Evolutionary conservation across 768 basidiomycete genomes (phyloP).

Genomic region (Collybia sordida): DNA sequence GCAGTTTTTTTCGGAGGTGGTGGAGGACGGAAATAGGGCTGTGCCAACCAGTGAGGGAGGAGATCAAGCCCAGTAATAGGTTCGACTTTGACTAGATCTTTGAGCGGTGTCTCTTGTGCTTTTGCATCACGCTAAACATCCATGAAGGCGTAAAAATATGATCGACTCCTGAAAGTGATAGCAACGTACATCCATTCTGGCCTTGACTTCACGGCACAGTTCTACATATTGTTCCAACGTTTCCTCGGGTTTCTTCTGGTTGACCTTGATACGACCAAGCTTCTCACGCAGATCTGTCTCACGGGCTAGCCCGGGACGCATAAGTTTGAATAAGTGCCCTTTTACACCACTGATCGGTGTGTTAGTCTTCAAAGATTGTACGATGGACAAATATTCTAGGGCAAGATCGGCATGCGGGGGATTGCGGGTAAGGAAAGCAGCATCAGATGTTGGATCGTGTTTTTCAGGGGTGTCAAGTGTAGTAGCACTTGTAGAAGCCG

Average conservation of each 20-base stretch:
- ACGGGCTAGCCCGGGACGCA: slow-evolving; percentile 69
- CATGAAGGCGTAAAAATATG: slow-evolving; percentile 3
- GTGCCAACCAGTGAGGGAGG: slow-evolving; percentile 51
- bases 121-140: slow-evolving; percentile 46
- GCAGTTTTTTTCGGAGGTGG: slow-evolving; percentile 5
- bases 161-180: slow-evolving; percentile 6
- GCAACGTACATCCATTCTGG: slow-evolving; percentile 43
- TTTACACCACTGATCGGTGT: slow-evolving; percentile 80
- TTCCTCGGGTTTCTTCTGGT: slow-evolving; percentile 17
- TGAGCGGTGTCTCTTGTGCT: slow-evolving; percentile 19
- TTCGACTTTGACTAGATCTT: slow-evolving; percentile 33
- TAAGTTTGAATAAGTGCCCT: slow-evolving; percentile 90
- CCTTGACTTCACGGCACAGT: slow-evolving; percentile 59
- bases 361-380: slow-evolving; percentile 63
- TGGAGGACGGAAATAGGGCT: slow-evolving; percentile 62
- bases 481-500: slow-evolving; percentile 5
- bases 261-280: slow-evolving; percentile 51
- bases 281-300: slow-evolving; percentile 73
- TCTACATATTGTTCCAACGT: slow-evolving; percentile 47
- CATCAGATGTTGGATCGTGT: slow-evolving; percentile 21
- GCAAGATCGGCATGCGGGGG: slow-evolving; percentile 68
- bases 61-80: slow-evolving; percentile 34
- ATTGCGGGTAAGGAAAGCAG: slow-evolving; percentile 42
- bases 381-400: slow-evolving; percentile 84
- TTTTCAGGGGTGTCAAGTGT: slow-evolving; percentile 7